phyloP scores from a whole-genome alignment of 192 early-diverging fungal species.

The Dispira simplex region DNA sequence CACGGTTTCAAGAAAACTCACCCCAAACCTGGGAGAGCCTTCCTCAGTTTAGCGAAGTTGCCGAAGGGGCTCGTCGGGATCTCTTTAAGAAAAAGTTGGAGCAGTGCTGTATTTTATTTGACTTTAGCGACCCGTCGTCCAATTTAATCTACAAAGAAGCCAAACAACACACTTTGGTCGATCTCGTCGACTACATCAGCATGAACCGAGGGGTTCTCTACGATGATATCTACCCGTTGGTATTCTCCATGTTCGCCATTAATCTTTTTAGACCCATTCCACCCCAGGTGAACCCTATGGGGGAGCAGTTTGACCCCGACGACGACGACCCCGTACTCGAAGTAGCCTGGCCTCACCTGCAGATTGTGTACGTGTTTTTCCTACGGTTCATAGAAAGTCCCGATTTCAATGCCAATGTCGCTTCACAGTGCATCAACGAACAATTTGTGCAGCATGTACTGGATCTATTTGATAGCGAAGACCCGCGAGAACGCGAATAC shows the following conservation, averaged over 20 bases:
- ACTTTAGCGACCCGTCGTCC: constrained; percentile 81
- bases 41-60: constrained; percentile 55
- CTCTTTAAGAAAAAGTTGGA: constrained; percentile 79
- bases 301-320: constrained; percentile 97
- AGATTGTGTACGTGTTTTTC: constrained; percentile 97
- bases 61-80: constrained; percentile 65
- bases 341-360: constrained; percentile 94
- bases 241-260: constrained; percentile 87
- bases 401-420: constrained; percentile 94
- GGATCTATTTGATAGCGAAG: constrained; percentile 98
- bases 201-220: constrained; percentile 80
- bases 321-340: constrained; percentile 98
- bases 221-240: constrained; percentile 77
- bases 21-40: too few relatives aligned
- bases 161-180: constrained; percentile 78
- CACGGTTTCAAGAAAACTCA: background rate
- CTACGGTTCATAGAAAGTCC: constrained; percentile 94
- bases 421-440: constrained; percentile 94
- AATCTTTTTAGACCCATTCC: constrained; percentile 96
- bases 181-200: constrained; percentile 87
- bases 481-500: constrained; percentile 96
- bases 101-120: constrained; percentile 89
- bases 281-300: constrained; percentile 86
- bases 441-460: constrained; percentile 86
- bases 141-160: constrained; percentile 93